Base-by-base conservation (phyloP, 106 monocot species). In the Acorus gramineus region DNA sequence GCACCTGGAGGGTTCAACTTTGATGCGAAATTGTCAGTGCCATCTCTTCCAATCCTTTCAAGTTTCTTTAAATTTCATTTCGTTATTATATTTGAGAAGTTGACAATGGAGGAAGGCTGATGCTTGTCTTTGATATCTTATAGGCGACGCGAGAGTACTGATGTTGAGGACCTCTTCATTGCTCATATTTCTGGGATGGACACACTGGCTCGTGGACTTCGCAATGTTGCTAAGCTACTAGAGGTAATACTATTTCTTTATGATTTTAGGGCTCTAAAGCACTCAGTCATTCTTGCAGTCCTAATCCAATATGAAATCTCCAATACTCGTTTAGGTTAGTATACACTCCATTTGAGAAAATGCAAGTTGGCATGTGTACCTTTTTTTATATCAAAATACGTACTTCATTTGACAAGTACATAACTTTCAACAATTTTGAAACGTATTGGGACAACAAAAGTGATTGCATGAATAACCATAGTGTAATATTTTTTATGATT, bases 1-100 rank as follows among this genome's bases (percentile, higher is more conserved):
- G 85, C 98, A 45, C 98, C 98, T 71, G 98, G 98, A 63, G 98
- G 91, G 43, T 98, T 98, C 75, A 98, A 98, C 73, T 98, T 98
- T 61, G 98, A 98, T 70, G 98, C 91, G 3, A 98, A 98, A 82
- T 62, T 98, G 98, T 98, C 7, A 65, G 81, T 66, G 11, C 44
- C 57, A 12, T 54, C 50, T 14, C 3, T 11, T 8, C 28, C 28
- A 28, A 28, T 61, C 4, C 44, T 47, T 60, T 60, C 3, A 9
- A 4, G 28, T 60, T 42, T 3, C 45, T 2, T 60, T 11, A 5
- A 44, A 42, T 1, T 42, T 6, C 44, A 60, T 44, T 13, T 60
- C 14, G 6, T 42, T 60, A 7, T 42, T 44, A 8, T 11, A 60
- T 2, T 28, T 59, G 59, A 4, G 48, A n/a, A 8, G 11, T 49